Conservation (phyloP, 768 basidiomycete genomes). For the Leucocoprinus birnbaumii region DNA sequence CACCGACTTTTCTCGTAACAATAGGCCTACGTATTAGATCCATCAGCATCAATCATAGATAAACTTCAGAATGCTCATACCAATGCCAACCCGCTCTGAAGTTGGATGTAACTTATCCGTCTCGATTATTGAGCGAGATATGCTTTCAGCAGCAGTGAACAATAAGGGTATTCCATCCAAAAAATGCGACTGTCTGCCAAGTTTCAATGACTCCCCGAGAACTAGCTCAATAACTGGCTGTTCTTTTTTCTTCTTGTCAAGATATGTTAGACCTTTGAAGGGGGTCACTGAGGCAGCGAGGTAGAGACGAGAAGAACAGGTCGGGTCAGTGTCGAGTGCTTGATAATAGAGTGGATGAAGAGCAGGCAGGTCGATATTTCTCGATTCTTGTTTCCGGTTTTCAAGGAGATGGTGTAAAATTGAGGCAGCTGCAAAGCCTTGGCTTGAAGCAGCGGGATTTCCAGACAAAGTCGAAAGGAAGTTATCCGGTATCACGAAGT, state of each 20-base stretch:
- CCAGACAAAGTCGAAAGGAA: conserved; percentile 43
- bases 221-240: conserved; percentile 62
- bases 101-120: conserved; percentile 28
- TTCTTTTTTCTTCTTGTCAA: conserved; percentile 61
- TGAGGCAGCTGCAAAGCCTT: conserved; percentile 52
- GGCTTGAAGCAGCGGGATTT: conserved; percentile 30
- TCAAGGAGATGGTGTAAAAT: conserved; percentile 52
- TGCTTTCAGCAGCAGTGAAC: conserved; percentile 51
- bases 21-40: conserved; percentile 51
- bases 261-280: conserved; percentile 55
- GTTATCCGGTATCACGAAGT: conserved; percentile 49
- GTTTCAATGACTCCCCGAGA: conserved; percentile 81
- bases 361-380: conserved; percentile 29
- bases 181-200: conserved; percentile 75
- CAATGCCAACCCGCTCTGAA: conserved; percentile 57
- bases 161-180: conserved; percentile 72
- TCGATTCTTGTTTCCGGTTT: conserved; percentile 16
- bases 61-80: conserved; percentile 31
- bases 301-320: conserved; percentile 61
- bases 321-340: conserved; percentile 31
- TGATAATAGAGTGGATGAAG: conserved; percentile 48
- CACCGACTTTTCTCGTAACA: conserved; percentile 64
- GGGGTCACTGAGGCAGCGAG: conserved; percentile 78
- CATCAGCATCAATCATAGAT: conserved; percentile 7
- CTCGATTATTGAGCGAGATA: background rate